Percentiles rank a stretch among this genome's conserved stretches.
These are phyloP conservation scores for Cystobasidium ongulense DNA, from an alignment of 768 basidiomycete genomes.

Conservation along the genomic window DNA sequence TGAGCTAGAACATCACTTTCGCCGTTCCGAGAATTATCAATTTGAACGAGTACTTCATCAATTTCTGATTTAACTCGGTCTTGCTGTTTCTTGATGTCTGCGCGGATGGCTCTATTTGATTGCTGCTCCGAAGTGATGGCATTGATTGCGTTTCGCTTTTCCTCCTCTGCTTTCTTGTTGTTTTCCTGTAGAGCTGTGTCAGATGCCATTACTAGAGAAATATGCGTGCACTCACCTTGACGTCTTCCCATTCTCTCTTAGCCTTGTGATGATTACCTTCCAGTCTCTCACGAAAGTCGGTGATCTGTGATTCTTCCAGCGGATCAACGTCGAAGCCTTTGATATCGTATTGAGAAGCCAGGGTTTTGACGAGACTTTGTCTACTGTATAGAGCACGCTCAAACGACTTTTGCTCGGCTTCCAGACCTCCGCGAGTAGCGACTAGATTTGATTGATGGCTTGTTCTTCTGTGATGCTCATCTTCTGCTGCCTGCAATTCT, in stretches of 20 bases:
- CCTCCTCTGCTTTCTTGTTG: constrained; percentile 43
- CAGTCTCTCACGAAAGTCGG: constrained; percentile 60
- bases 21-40: constrained; percentile 44
- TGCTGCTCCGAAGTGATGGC: constrained; percentile 53
- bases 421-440: not conserved
- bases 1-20: constrained; percentile 53
- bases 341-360: constrained; percentile 61
- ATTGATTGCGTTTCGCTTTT: constrained; percentile 56
- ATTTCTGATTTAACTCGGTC: constrained; percentile 44
- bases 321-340: constrained; percentile 65
- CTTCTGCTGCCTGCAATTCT: constrained; percentile 48
- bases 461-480: constrained; percentile 20
- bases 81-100: constrained; percentile 43
- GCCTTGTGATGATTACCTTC: constrained; percentile 48
- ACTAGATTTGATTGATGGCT: not conserved
- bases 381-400: constrained; percentile 61
- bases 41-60: constrained; percentile 41
- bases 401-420: constrained; percentile 52
- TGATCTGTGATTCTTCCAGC: constrained; percentile 61
- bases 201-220: not conserved
- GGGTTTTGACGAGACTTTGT: constrained; percentile 63
- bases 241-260: constrained; percentile 33
- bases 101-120: constrained; percentile 43
- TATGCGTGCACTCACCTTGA: constrained; percentile 35
- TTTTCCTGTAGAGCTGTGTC: not conserved